phyloP scores from a whole-genome alignment of 148 eudicot species.

The Vaccinium corymbosum region DNA sequence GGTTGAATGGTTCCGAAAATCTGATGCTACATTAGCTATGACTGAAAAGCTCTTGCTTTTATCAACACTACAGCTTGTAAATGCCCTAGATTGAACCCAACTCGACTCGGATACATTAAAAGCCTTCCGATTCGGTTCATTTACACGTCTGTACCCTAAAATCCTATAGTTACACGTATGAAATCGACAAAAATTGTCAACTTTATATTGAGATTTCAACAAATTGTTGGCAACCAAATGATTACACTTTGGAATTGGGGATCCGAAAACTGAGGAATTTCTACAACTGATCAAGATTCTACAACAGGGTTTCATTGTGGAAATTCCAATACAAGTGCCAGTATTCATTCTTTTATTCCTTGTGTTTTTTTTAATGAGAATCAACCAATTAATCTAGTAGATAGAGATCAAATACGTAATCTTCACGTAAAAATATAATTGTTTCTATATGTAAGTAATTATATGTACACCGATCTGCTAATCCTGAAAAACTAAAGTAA shows the following conservation, averaged over 20 bases:
- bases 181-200: conserved; percentile 15
- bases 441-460: not conserved
- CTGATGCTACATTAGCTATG: conserved; percentile 54
- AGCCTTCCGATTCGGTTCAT: conserved; percentile 40
- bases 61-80: conserved; percentile 24
- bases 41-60: conserved; percentile 22
- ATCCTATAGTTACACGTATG: conserved; percentile 27
- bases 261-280: conserved; percentile 41
- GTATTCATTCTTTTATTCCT: conserved; percentile 35
- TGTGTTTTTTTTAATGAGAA: not conserved
- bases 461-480: conserved; percentile 26
- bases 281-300: conserved; percentile 45
- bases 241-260: conserved; percentile 28
- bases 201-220: conserved; percentile 36
- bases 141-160: conserved; percentile 36
- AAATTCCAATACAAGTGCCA: conserved; percentile 50
- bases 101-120: conserved; percentile 54
- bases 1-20: conserved; percentile 57
- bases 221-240: conserved; percentile 27
- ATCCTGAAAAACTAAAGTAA: conserved; percentile 27
- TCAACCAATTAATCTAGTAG: not conserved
- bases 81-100: conserved; percentile 40
- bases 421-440: not conserved
- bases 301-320: conserved; percentile 53
- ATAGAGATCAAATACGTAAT: not conserved